Base-by-base conservation (phyloP, 2,329 filamentous ascomycete genomes). In the Hyphodiscus sp. region DNA sequence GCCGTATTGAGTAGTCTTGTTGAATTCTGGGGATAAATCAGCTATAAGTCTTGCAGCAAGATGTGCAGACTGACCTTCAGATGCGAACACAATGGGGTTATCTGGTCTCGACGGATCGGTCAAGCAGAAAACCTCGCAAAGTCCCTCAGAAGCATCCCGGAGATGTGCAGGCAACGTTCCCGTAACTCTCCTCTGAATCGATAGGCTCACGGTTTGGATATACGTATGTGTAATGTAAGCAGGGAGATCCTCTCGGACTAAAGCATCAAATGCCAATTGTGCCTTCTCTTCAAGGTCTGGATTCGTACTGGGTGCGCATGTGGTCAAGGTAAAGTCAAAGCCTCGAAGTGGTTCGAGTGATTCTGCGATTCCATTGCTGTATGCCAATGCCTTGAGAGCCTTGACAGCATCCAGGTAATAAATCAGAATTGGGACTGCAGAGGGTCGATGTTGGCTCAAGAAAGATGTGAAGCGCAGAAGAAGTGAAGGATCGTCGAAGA, bases 21-120 rank as follows among this genome's bases (percentile, higher is more conserved):
- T 80, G 61, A 89, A 91, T 68, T 88, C 86, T 87, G 54, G 20
- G n/a, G 16, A 23, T 44, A 20, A 13, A 29, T 47, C 49, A 56
- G 30, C 41, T 13, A 53, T 26, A 45, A 11, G 6, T 20, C 1
- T 30, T 38, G 1, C 20, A 11, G 20, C 19, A 42, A 13, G 1
- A 13, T 9, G 47, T 23, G 1, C 11, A 16, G 8, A 63, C 67
- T 57, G 65, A 86, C 84, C 84, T 75, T 89, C 83, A 2, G 85
- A 89, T 7, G 85, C 85, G 68, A 90, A 89, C 1, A 90, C 81
- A 55, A 91, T 87, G 0, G 86, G 87, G 64, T 90, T 89, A 57
- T 89, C 87, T 1, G 78, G 74, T 53, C 86, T 74, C 1, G 84
- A 86, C 9, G 87, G 86, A 66, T 91, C 87, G 0, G 85, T 87